Conservation (phyloP, 495 filamentous ascomycete genomes). For the Aspergillus nidulans region DNA sequence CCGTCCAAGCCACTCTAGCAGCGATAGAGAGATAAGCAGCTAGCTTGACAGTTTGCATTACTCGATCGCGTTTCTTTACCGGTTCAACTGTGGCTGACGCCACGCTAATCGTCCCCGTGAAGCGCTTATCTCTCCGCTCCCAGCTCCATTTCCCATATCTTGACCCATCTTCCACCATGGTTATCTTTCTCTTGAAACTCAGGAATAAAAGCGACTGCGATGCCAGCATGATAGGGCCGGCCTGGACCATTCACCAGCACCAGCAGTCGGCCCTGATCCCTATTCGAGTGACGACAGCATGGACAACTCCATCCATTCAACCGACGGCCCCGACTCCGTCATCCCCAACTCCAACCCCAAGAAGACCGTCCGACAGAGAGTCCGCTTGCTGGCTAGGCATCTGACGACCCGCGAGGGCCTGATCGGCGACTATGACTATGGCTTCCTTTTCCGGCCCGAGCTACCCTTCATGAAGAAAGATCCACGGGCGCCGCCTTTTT, state of each 20-base stretch:
- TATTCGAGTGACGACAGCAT: background rate
- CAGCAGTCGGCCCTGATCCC: background rate
- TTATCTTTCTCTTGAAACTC: background rate
- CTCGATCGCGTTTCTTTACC: background rate
- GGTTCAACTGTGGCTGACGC: background rate
- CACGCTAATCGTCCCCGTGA: background rate
- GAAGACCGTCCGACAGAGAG: background rate
- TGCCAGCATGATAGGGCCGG: background rate
- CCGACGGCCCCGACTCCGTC: slow-evolving; percentile 14
- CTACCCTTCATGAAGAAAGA: slow-evolving; percentile 17
- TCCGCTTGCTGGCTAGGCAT: background rate
- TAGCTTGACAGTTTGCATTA: background rate
- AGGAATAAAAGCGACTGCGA: background rate
- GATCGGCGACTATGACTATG: slow-evolving; percentile 20
- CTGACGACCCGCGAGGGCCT: slow-evolving; percentile 16
- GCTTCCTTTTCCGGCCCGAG: slow-evolving; percentile 14
- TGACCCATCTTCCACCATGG: background rate
- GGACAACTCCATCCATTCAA: slow-evolving; percentile 17
- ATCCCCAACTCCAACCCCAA: slow-evolving; percentile 12
- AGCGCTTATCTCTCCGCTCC: background rate
- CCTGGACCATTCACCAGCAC: background rate
- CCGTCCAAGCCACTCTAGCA: background rate
- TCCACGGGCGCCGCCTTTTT: slow-evolving; percentile 12
- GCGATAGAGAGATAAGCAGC: background rate
- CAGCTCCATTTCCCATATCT: background rate